These are phyloP conservation scores for Trypanosoma caninum DNA, from an alignment of 208 protist species.

Conservation along the genomic window DNA sequence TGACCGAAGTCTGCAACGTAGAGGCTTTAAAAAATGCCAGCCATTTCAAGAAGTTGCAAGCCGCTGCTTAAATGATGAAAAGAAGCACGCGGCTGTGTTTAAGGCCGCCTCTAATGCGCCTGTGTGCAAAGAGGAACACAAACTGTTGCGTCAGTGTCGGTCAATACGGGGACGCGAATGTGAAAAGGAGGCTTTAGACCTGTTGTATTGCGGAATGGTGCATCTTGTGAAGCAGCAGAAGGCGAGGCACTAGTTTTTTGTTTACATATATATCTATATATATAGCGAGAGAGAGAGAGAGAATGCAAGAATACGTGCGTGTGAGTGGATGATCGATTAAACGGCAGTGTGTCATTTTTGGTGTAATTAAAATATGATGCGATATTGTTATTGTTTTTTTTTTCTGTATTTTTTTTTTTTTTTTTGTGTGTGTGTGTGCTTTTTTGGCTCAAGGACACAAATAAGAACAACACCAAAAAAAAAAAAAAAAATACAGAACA, in stretches of 20 bases:
- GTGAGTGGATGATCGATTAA: not conserved
- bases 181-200: constrained; percentile 75
- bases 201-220: constrained; percentile 84
- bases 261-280: not conserved
- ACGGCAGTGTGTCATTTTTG: not conserved
- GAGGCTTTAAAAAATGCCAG: constrained; percentile 62
- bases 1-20: constrained; percentile 75
- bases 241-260: not conserved
- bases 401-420: constrained; percentile 8
- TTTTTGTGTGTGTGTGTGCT: not conserved
- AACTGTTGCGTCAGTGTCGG: constrained; percentile 53
- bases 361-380: not conserved
- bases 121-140: constrained; percentile 62
- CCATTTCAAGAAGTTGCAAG: constrained; percentile 65
- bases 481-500: not conserved
- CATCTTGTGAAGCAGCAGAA: constrained; percentile 56
- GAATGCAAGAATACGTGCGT: too few relatives aligned
- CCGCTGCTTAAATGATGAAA: constrained; percentile 74
- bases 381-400: not conserved
- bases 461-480: not conserved
- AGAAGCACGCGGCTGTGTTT: constrained; percentile 75
- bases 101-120: constrained; percentile 51
- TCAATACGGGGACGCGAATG: constrained; percentile 44
- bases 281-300: not conserved
- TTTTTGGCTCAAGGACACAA: too few relatives aligned